Evolutionary conservation across 176 grass and related monocot species (phyloP).

Genomic region (Carex pumila): DNA sequence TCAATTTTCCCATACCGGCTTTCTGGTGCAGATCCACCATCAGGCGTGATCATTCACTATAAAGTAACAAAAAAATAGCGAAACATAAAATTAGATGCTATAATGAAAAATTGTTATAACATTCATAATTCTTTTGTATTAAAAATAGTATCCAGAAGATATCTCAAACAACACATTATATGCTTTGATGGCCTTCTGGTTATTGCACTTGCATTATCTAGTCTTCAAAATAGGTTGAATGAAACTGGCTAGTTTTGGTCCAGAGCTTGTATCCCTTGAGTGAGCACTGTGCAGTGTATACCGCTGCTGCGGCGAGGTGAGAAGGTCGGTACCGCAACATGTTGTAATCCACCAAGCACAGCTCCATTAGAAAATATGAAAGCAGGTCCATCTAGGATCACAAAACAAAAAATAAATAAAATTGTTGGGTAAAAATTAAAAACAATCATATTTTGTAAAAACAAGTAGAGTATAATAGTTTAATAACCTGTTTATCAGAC

Average conservation of each 20-base stretch:
- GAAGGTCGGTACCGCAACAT: slow-evolving; percentile 76
- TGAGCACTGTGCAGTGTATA: slow-evolving; percentile 81
- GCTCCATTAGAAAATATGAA: slow-evolving; percentile 83
- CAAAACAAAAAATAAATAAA: not conserved
- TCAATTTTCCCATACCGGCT: slow-evolving; percentile 52
- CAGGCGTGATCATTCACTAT: slow-evolving; percentile 64
- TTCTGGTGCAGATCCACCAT: slow-evolving; percentile 84
- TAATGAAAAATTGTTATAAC: too few species aligned
- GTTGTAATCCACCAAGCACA: slow-evolving; percentile 66
- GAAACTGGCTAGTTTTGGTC: slow-evolving; percentile 53
- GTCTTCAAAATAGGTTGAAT: slow-evolving; percentile 64
- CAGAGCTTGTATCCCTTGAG: slow-evolving; percentile 49
- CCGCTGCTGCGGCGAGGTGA: slow-evolving; percentile 64
- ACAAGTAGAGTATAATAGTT: not conserved
- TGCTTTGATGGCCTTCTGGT: too few species aligned
- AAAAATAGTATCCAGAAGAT: too few species aligned
- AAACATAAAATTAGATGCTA: not conserved
- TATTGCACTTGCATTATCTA: slow-evolving; percentile 83
- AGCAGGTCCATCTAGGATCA: slow-evolving; percentile 54
- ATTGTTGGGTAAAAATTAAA: not conserved
- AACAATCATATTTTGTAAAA: not conserved
- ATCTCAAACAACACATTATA: too few species aligned
- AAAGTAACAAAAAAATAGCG: not conserved
- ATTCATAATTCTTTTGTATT: too few species aligned
- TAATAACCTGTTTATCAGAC: slow-evolving; percentile 60